Conservation (phyloP, 257 asterid species). For the Gynochthodes officinalis region DNA sequence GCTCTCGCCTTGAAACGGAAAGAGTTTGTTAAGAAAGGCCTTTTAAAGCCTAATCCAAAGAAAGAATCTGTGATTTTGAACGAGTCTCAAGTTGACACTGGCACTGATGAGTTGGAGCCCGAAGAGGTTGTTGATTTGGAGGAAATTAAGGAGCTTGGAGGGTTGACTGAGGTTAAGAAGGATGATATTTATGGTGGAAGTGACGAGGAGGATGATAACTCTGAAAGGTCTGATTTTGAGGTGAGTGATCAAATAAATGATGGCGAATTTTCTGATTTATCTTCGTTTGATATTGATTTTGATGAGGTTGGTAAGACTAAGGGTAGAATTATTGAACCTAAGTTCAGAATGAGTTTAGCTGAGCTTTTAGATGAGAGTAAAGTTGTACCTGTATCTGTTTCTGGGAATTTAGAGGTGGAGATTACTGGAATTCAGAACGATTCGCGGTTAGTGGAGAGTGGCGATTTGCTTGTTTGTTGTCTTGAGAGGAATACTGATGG, state of each 20-base stretch:
- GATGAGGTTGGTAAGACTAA: constrained; percentile 65
- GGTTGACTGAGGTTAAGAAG: constrained; percentile 40
- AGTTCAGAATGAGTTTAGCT: constrained; percentile 77
- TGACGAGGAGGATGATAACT: constrained; percentile 37
- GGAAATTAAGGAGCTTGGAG: constrained; percentile 73
- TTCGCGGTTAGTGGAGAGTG: constrained; percentile 81
- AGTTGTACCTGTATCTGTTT: constrained; percentile 77
- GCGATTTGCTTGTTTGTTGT: constrained; percentile 84
- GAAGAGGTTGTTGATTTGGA: constrained; percentile 90
- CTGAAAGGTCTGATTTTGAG: constrained; percentile 50
- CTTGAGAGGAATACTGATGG: constrained; percentile 70
- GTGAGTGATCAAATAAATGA: constrained; percentile 37
- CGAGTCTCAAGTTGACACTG: constrained; percentile 23
- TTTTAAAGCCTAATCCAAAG: constrained; percentile 50
- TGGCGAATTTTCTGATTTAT: constrained; percentile 31
- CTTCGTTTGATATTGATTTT: constrained; percentile 71
- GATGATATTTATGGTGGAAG: constrained; percentile 37
- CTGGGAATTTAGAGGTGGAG: constrained; percentile 74
- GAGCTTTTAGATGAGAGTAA: constrained; percentile 88
- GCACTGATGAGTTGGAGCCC: constrained; percentile 73
- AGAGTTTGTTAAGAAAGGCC: constrained; percentile 78
- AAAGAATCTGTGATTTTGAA: constrained; percentile 10
- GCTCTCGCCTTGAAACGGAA: constrained; percentile 85
- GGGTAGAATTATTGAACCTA: constrained; percentile 74
- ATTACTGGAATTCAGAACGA: constrained; percentile 83